Percentiles rank a stretch among this genome's conserved stretches.
phyloP scores from a whole-genome alignment of 352 stramenopile species.

The Pythium rhizo-oryzae region DNA sequence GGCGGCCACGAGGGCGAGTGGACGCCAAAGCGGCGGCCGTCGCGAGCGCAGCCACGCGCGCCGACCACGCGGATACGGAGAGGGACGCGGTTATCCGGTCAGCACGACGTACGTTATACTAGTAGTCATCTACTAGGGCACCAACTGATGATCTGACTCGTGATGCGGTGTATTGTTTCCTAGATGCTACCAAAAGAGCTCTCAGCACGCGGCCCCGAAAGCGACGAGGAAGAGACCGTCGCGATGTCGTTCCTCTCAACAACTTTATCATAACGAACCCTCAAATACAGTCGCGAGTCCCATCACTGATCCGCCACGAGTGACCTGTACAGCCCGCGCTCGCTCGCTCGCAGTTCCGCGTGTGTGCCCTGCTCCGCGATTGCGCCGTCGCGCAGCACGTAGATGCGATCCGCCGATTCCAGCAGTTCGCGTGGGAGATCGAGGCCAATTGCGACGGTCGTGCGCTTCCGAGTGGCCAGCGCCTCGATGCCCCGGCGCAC shows the following conservation, averaged over 20 bases:
- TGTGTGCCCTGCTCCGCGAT: no score
- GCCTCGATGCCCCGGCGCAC: no score
- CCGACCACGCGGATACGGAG: not conserved
- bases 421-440: no score
- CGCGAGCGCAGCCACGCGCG: not conserved
- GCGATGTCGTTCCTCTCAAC: slow-evolving; percentile 31
- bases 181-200: slow-evolving; percentile 33
- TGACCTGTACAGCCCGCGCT: no score
- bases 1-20: not conserved
- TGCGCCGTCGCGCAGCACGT: no score
- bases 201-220: slow-evolving; percentile 22
- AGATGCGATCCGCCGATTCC: no score
- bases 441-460: no score
- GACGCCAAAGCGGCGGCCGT: slow-evolving; percentile 6
- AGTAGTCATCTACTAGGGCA: not conserved
- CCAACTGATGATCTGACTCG: not conserved
- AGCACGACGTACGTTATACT: slow-evolving; percentile 16
- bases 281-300: not conserved
- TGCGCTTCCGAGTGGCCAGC: no score
- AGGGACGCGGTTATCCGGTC: slow-evolving; percentile 4
- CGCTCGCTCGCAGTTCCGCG: no score
- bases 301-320: no score
- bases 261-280: slow-evolving; percentile 1
- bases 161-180: not conserved
- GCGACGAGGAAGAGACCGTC: slow-evolving; percentile 24